Evolutionary conservation across 108 stramenopile genomes (phyloP).

Genomic region (Bacterosira constricta): DNA sequence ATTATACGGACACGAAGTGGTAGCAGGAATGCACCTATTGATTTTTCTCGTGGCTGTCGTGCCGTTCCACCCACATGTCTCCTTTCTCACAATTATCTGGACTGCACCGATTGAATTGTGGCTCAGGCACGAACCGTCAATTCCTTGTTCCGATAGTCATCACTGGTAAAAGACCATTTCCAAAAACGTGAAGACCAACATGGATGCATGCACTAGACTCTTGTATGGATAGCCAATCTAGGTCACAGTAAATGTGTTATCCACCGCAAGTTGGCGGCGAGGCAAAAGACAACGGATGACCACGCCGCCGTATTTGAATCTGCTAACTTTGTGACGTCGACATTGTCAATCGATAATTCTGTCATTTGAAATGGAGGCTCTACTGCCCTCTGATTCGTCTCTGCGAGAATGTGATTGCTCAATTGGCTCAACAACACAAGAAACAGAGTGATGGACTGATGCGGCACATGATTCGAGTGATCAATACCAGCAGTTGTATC

Average conservation of each 20-base stretch:
- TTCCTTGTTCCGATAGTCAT: no score
- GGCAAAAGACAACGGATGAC: constrained; percentile 46
- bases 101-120: no score
- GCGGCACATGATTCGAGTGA: constrained; percentile 13
- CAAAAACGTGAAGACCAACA: no score
- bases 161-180: no score
- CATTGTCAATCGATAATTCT: constrained; percentile 16
- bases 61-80: no score
- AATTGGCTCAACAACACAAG: constrained; percentile 33
- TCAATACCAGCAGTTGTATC: constrained; percentile 2
- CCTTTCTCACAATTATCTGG: no score
- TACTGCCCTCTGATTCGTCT: neutral
- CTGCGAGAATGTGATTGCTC: constrained; percentile 13
- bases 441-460: constrained; percentile 19
- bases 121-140: no score
- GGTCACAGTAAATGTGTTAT: constrained; percentile 15
- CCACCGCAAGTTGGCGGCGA: constrained; percentile 38
- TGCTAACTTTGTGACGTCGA: constrained; percentile 30
- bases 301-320: constrained; percentile 23
- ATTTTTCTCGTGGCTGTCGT: no score
- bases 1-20: no score
- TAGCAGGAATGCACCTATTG: no score
- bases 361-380: constrained; percentile 31
- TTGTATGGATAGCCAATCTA: no score
- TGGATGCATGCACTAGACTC: no score